Evolutionary conservation across 352 stramenopile genomes (phyloP).

Genomic region (Pythium guiyangense): DNA sequence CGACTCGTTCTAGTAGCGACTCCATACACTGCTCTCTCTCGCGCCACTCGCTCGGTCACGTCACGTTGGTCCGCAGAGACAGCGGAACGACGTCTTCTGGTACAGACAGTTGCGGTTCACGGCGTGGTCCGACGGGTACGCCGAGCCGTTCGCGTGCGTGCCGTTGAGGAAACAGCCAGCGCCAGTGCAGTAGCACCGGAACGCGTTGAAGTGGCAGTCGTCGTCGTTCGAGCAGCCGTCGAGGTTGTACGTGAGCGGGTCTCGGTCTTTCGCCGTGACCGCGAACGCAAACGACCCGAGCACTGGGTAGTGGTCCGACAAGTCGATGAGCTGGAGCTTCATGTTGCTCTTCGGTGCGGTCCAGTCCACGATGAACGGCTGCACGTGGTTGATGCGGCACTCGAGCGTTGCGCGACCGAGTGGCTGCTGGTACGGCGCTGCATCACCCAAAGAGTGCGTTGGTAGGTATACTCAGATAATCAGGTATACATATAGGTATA

Average conservation of each 20-base stretch:
- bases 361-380: constrained; percentile 60
- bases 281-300: constrained; percentile 63
- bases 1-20: background rate
- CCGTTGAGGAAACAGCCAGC: constrained; percentile 63
- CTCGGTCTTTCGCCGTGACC: constrained; percentile 41
- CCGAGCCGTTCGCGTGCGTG: constrained; percentile 41
- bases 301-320: constrained; percentile 81
- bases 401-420: constrained; percentile 44
- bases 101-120: constrained; percentile 77
- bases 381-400: constrained; percentile 47
- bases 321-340: constrained; percentile 56
- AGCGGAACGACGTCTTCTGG: constrained; percentile 58
- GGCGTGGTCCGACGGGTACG: constrained; percentile 50
- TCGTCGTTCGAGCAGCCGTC: constrained; percentile 68
- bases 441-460: background rate
- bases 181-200: constrained; percentile 72
- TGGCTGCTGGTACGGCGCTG: constrained; percentile 72
- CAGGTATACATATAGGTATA: background rate
- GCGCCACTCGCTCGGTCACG: background rate
- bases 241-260: constrained; percentile 57
- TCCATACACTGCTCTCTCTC: background rate
- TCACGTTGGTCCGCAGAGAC: constrained; percentile 64
- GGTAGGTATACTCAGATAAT: background rate
- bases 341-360: constrained; percentile 43
- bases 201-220: constrained; percentile 64